Base-by-base conservation (phyloP, 768 basidiomycete species). In the Chalciporus sphaerocephalus region DNA sequence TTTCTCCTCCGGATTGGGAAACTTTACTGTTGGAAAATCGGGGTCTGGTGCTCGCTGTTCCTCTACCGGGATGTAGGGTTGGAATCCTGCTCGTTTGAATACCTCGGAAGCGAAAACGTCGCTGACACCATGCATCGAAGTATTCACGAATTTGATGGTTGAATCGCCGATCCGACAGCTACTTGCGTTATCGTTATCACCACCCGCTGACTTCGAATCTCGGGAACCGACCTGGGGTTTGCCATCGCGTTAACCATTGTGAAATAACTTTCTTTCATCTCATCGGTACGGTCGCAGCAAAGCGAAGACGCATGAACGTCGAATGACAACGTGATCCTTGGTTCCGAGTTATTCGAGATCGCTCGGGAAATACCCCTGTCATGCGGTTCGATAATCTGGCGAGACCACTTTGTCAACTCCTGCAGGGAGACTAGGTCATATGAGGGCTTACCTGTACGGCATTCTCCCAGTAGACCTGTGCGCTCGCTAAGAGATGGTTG, bases 1-100 rank as follows among this genome's bases (percentile, higher is more conserved):
- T 66, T 87, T 84, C 62, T 94, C 92, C 63, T 94, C 92, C 2
- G 92, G 92, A 57, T 94, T 94, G 2, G 92, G 92, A 62, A 89
- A 92, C 17, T 66, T 69, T 15, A 93, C 87, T 5, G 91, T 92
- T 4, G 88, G 80, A 57, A 94, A 94, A 22, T 91, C 79, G 5
- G 92, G 88, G 65, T 94, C 85, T 2, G 92, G 87, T 3, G 69
- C 44, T 50, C 76, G 75, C 62, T 94, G 92, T 51, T 81, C 75
- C 40, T 60, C 56, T 10, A 92, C 86, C 2, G 81, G 75, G 9
- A 74, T 70, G 59, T 76, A 83, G 1, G 76, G 72, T 15, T 71
- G 56, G 48, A 90, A 81, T 5, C 81, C 81, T 46, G 79, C 81
- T 3, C 65, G 49, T 30, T 70, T 65, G 48, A 93, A 85, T 0